Evolutionary conservation across 192 early-diverging fungal species (phyloP).

Genomic region (Diversispora eburnea): DNA sequence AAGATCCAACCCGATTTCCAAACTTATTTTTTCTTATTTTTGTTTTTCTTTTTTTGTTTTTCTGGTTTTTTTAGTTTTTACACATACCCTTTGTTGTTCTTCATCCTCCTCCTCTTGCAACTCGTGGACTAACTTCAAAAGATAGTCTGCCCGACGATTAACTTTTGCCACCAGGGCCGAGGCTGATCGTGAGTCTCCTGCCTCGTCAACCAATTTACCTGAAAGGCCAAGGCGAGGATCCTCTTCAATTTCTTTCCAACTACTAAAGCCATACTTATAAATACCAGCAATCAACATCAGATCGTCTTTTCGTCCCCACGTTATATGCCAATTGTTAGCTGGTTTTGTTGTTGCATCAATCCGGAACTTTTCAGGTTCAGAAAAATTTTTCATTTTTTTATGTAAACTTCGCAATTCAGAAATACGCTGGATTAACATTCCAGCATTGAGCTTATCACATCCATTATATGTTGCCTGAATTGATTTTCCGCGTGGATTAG

Average conservation of each 20-base stretch:
- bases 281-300: conserved; percentile 94
- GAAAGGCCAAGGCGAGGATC: conserved; percentile 75
- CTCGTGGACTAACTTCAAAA: conserved; percentile 82
- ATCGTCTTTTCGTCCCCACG: conserved; percentile 92
- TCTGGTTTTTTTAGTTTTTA: not conserved
- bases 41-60: no score
- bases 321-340: conserved; percentile 77
- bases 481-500: conserved; percentile 57
- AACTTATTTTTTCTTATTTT: no score
- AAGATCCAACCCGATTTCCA: no score
- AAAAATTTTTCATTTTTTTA: conserved; percentile 47
- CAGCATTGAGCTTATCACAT: conserved; percentile 82
- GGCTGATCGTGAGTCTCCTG: conserved; percentile 37
- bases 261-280: conserved; percentile 89
- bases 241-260: conserved; percentile 80
- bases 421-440: conserved; percentile 68
- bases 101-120: conserved; percentile 52
- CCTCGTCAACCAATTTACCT: conserved; percentile 80
- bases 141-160: conserved; percentile 82
- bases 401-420: conserved; percentile 69
- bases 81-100: conserved; percentile 15
- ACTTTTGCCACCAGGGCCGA: conserved; percentile 53
- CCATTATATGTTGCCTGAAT: conserved; percentile 74
- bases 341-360: conserved; percentile 76
- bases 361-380: conserved; percentile 71